Evolutionary conservation across 73 alveolate species (phyloP).

Genomic region (Stentor roeselii): DNA sequence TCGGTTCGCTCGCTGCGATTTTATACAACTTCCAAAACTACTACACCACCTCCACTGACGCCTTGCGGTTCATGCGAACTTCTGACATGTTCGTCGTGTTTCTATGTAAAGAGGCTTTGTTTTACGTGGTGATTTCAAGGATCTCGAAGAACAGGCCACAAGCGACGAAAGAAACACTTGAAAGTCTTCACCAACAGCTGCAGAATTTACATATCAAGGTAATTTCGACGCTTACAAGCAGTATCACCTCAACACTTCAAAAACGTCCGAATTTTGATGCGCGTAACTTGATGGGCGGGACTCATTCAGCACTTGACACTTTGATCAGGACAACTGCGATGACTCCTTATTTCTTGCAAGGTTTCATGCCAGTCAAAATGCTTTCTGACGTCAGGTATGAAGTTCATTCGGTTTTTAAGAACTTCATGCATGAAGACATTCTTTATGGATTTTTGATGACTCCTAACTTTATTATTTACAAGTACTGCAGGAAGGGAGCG

Average conservation of each 20-base stretch:
- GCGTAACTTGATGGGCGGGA: constrained; percentile 21
- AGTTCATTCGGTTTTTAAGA: not conserved
- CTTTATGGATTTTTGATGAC: constrained; percentile 2
- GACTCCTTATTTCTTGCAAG: not conserved
- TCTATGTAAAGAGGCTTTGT: constrained; percentile 20
- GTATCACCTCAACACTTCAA: not conserved
- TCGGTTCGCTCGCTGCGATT: constrained; percentile 15
- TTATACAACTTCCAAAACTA: constrained; percentile 13
- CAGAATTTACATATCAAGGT: not conserved
- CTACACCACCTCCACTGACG: not conserved
- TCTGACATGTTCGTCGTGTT: constrained; percentile 19
- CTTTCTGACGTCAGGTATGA: not conserved
- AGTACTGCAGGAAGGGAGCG: constrained; percentile 2
- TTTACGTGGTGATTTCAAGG: not conserved
- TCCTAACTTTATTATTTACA: not conserved
- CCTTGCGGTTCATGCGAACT: not conserved
- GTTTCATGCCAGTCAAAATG: constrained; percentile 14
- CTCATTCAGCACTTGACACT: constrained; percentile 17
- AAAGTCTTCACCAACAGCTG: not conserved
- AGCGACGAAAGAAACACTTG: not conserved
- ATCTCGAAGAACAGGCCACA: not conserved
- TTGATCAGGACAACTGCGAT: constrained; percentile 10
- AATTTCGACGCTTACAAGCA: constrained; percentile 1
- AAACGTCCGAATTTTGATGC: constrained; percentile 4
- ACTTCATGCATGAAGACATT: constrained; percentile 1